Evolutionary conservation across 2,329 filamentous ascomycete genomes (phyloP), one percentile per base, ranked within the genome.

Genomic region (Grosmannia penicillata): DNA sequence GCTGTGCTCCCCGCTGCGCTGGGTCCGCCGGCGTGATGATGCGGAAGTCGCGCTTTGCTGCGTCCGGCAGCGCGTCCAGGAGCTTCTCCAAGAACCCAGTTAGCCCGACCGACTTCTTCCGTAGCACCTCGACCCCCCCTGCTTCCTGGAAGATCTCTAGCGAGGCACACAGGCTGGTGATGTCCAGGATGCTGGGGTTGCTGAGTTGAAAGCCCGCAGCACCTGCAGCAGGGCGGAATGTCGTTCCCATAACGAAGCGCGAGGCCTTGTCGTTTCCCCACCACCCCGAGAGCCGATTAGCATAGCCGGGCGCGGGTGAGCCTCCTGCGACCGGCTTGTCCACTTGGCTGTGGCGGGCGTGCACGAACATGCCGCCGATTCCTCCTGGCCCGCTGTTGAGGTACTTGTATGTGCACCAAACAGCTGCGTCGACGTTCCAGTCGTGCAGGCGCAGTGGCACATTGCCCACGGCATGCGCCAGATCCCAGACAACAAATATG

Each of bases 341-440:
- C 10, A 82, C 73, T 21, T 56, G 56, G 30, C 78, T 75, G 53
- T 93, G 80, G 31, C 63, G 67, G 51, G 83, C 72, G 56, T 94
- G 84, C 6, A 94, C 80, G 48, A 86, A 94, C 1, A 80, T 62
- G 0, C 80, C 84, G 1, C 75, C 85, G 47, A 93, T 93, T n/a
- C 77, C 70, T 5, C 86, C 87, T 0, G 87, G 83, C 0, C 86
- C 86, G 26, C 78, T 77, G 54, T 93, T 93, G 54, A 93, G 72
- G 60, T 94, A 94, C 61, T 94, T 94, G 68, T 94, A 94, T n/a
- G 78, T 87, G 58, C 87, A 94, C 87, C 87, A 94, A 39, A 73
- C 82, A 9, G 87, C 86, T 48, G 93, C 93, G 55, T 94, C 86
- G 22, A 93, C 84, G 46, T 82, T 71, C 86, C 86, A 94, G 49